Conservation (phyloP, 1,284 basidiomycete genomes). For the Trichosporon sp. region DNA sequence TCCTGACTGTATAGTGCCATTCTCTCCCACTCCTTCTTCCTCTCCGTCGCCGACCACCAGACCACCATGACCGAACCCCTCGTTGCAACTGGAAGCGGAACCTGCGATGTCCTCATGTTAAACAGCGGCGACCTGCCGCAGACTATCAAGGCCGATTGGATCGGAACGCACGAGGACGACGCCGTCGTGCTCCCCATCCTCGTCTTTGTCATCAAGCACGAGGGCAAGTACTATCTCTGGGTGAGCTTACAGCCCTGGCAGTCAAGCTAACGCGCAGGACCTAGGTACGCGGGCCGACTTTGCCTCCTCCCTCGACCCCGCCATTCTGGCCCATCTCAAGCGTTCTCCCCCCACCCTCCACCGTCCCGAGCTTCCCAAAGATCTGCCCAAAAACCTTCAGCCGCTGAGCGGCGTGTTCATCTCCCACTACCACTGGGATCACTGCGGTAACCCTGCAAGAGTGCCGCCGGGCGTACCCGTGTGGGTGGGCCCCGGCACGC, state of each 20-base stretch:
- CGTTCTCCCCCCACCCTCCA: neutral
- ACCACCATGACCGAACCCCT: slow-evolving; percentile 4
- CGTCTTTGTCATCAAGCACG: slow-evolving; percentile 24
- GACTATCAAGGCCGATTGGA: slow-evolving; percentile 17
- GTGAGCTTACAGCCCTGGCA: neutral
- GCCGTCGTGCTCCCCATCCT: slow-evolving; percentile 17
- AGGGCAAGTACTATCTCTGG: slow-evolving; percentile 25
- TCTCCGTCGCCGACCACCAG: neutral
- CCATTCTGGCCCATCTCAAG: neutral
- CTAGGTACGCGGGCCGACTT: slow-evolving; percentile 23
- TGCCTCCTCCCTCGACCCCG: neutral
- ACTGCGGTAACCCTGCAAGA: slow-evolving; percentile 16
- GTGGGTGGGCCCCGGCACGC: slow-evolving; percentile 18
- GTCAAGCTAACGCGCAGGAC: slow-evolving; percentile 18
- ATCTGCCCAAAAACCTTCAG: neutral
- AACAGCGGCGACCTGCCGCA: slow-evolving; percentile 21
- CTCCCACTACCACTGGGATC: slow-evolving; percentile 26
- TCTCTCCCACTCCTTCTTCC: neutral
- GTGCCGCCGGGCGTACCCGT: slow-evolving; percentile 13
- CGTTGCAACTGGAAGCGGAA: slow-evolving; percentile 12
- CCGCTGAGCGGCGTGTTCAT: slow-evolving; percentile 22
- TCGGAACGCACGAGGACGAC: slow-evolving; percentile 8
- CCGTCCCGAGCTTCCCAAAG: neutral
- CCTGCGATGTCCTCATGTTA: slow-evolving; percentile 21
- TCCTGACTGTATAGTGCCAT: neutral